A percentile compares a stretch with the other conserved stretches of the same genome.
These are phyloP conservation scores for Tubosaeta sp. DNA, from an alignment of 768 basidiomycete genomes.

Conservation along the genomic window DNA sequence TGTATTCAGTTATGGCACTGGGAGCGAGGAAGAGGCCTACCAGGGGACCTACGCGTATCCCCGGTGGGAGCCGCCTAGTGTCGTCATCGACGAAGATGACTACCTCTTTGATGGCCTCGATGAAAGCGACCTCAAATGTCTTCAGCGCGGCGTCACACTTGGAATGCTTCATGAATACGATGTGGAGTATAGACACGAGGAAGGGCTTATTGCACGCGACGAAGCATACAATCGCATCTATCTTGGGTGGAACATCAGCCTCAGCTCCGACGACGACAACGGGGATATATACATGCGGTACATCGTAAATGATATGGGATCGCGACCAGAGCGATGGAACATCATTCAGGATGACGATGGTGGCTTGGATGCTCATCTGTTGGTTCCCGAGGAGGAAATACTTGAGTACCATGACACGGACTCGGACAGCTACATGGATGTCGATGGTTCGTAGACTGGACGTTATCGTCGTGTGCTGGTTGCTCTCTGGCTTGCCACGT, in stretches of 20 bases:
- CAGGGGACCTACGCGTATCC: conserved; percentile 41
- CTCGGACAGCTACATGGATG: conserved; percentile 37
- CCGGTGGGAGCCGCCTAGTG: conserved; percentile 56
- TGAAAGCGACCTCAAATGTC: conserved; percentile 37
- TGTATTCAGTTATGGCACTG: conserved; percentile 34
- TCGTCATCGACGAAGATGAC: conserved; percentile 33
- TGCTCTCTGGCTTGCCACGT: neutral
- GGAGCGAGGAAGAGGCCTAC: conserved; percentile 35
- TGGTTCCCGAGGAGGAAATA: conserved; percentile 34
- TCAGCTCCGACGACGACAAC: conserved; percentile 39
- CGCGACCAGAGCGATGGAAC: conserved; percentile 43
- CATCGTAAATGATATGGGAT: conserved; percentile 37
- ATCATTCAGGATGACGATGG: conserved; percentile 36
- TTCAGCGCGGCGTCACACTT: conserved; percentile 56
- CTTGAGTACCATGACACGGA: conserved; percentile 35
- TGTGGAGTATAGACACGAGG: conserved; percentile 51
- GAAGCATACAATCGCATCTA: conserved; percentile 44
- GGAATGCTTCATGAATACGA: conserved; percentile 55
- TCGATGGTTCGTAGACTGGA: conserved; percentile 16
- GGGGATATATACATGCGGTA: conserved; percentile 41
- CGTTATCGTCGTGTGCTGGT: neutral
- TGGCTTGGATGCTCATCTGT: conserved; percentile 38
- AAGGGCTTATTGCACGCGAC: conserved; percentile 48
- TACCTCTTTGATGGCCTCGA: conserved; percentile 33
- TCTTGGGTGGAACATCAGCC: conserved; percentile 65